Percentiles rank a stretch among this genome's conserved stretches.
These are phyloP conservation scores for Quercus agrifolia DNA, from an alignment of 306 rosid genomes.

Conservation along the genomic window DNA sequence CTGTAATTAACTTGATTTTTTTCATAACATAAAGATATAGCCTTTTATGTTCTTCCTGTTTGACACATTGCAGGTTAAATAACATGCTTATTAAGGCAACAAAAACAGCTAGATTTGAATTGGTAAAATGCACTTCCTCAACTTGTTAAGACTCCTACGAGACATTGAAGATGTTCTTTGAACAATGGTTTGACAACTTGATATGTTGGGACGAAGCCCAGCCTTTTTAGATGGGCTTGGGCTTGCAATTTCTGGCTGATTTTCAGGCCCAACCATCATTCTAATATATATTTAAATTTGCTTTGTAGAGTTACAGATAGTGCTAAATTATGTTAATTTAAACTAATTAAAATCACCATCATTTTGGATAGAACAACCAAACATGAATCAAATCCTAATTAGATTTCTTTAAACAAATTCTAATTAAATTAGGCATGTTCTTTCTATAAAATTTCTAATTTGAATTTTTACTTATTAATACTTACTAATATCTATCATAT, in stretches of 20 bases:
- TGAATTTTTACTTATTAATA: too few relatives aligned
- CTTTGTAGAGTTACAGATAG: too few relatives aligned
- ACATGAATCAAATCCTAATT: too few relatives aligned
- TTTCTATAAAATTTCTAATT: too few relatives aligned
- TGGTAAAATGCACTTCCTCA: neutral
- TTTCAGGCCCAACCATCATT: neutral
- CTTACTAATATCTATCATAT: too few relatives aligned
- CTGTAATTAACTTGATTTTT: conserved; percentile 30
- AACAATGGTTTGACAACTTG: conserved; percentile 3
- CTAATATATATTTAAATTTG: too few relatives aligned
- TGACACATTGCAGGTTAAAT: neutral
- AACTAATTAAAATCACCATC: too few relatives aligned
- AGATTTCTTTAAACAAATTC: too few relatives aligned
- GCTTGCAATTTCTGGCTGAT: neutral
- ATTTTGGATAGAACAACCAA: too few relatives aligned
- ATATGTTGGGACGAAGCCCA: conserved; percentile 2
- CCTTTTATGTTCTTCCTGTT: neutral
- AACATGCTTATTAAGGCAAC: conserved; percentile 12
- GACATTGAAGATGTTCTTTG: conserved; percentile 2
- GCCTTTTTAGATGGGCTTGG: neutral
- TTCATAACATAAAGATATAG: conserved; percentile 7
- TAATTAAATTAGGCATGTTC: too few relatives aligned
- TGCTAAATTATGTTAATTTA: too few relatives aligned
- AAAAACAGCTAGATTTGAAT: conserved; percentile 13
- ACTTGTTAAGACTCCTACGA: neutral